A percentile compares a stretch with the other conserved stretches of the same genome.
phyloP scores from a whole-genome alignment of 1,284 basidiomycete species.

The Tranzscheliella williamsii region DNA sequence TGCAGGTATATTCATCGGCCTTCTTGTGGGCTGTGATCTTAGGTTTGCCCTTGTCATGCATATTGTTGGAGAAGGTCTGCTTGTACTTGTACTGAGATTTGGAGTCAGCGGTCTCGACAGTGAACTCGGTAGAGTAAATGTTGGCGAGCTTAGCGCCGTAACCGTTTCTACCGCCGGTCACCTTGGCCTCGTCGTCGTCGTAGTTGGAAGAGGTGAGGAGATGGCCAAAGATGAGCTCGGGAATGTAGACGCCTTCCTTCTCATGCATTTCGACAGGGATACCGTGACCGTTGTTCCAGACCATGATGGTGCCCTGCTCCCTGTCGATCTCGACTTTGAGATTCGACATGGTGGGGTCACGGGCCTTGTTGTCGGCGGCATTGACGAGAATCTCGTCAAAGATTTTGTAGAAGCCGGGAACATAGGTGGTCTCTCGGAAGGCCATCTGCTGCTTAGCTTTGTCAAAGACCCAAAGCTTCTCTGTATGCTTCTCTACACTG shows the following conservation, averaged over 20 bases:
- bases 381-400: slow-evolving; percentile 99
- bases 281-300: slow-evolving; percentile 93
- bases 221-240: slow-evolving; percentile 96
- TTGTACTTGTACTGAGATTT: slow-evolving; percentile 86
- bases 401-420: slow-evolving; percentile 99
- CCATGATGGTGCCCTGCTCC: slow-evolving; percentile 82
- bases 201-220: slow-evolving; percentile 96
- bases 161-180: slow-evolving; percentile 97
- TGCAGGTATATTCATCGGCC: slow-evolving; percentile 82
- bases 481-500: slow-evolving; percentile 58
- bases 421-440: slow-evolving; percentile 76
- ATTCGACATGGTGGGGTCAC: slow-evolving; percentile 56
- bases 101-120: slow-evolving; percentile 94
- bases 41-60: slow-evolving; percentile 83
- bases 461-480: slow-evolving; percentile 60
- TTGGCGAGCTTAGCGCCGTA: slow-evolving; percentile 96
- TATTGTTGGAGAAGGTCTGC: slow-evolving; percentile 92
- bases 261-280: slow-evolving; percentile 94
- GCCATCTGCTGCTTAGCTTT: slow-evolving; percentile 53
- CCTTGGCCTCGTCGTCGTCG: slow-evolving; percentile 97
- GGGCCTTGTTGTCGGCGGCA: slow-evolving; percentile 95
- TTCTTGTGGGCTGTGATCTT: slow-evolving; percentile 79
- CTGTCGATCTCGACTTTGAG: slow-evolving; percentile 71
- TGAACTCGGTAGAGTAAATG: slow-evolving; percentile 96
- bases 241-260: slow-evolving; percentile 92